A percentile compares a stretch with the other conserved stretches of the same genome.
Evolutionary conservation across 371 early-diverging fungal species (phyloP).

Genomic region (Neoconidiobolus thromboides): DNA sequence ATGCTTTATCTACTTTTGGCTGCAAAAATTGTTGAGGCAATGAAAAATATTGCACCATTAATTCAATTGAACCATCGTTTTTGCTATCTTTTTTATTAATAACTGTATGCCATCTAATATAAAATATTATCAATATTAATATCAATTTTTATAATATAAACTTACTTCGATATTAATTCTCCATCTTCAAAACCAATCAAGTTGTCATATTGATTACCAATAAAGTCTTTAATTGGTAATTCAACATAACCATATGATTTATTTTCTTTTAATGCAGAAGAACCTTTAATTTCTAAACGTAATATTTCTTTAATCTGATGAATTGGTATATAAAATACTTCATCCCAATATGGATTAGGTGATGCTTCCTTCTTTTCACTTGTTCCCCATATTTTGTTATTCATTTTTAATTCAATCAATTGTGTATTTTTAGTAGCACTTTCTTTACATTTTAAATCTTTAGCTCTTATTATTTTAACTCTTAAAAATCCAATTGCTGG

Average conservation of each 20-base stretch:
- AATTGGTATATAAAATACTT: slow-evolving; percentile 53
- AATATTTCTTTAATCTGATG: slow-evolving; percentile 42
- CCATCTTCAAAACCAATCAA: neutral
- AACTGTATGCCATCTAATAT: neutral
- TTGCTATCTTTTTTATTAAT: neutral
- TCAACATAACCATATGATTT: slow-evolving; percentile 35
- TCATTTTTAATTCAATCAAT: slow-evolving; percentile 23
- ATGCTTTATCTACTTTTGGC: too few relatives aligned
- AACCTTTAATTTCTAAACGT: slow-evolving; percentile 59
- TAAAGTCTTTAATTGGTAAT: slow-evolving; percentile 18
- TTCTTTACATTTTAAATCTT: slow-evolving; percentile 17
- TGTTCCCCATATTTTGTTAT: slow-evolving; percentile 9
- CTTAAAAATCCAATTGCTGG: slow-evolving; percentile 1
- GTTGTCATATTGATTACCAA: neutral
- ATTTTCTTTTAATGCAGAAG: slow-evolving; percentile 32
- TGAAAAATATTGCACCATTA: neutral
- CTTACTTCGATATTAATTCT: neutral
- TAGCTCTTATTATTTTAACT: neutral
- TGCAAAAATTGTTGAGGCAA: too few relatives aligned
- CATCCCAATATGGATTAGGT: slow-evolving; percentile 76
- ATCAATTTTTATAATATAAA: neutral
- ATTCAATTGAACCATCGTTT: neutral
- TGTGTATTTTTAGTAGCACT: slow-evolving; percentile 57
- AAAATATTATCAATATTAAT: neutral
- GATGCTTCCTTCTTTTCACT: slow-evolving; percentile 51